Evolutionary conservation across 208 protist genomes (phyloP).

Genomic region (Acanthamoeba healyi): DNA sequence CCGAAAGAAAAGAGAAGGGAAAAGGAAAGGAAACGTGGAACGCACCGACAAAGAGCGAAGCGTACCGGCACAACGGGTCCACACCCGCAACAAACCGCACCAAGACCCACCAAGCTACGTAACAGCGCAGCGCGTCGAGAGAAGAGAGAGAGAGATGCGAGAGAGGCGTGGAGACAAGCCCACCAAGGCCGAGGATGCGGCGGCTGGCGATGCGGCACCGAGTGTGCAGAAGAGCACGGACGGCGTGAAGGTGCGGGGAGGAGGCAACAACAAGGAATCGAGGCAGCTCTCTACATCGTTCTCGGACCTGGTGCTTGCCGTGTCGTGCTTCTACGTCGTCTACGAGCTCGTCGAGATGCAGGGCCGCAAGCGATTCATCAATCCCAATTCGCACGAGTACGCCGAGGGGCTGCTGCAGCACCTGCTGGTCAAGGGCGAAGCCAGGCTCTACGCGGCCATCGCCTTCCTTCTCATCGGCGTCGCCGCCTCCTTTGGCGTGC

Average conservation of each 20-base stretch:
- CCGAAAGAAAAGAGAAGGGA: no score
- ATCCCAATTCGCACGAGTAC: not conserved
- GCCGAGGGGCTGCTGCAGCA: conserved; percentile 2
- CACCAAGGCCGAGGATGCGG: not conserved
- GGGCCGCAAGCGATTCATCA: conserved; percentile 34
- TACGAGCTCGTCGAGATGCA: conserved; percentile 44
- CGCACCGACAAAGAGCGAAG: no score
- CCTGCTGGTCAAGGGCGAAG: conserved; percentile 27
- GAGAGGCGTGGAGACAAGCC: conserved; percentile 13
- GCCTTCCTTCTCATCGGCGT: conserved; percentile 58
- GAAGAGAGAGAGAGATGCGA: not conserved
- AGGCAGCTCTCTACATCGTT: conserved; percentile 55
- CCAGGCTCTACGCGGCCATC: conserved; percentile 20
- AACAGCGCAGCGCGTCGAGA: not conserved
- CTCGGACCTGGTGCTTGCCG: conserved; percentile 46
- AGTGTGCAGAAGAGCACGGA: not conserved
- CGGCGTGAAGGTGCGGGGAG: not conserved
- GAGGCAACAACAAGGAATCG: conserved; percentile 16
- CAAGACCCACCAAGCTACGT: not conserved
- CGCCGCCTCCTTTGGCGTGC: conserved; percentile 54
- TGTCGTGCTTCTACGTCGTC: conserved; percentile 25
- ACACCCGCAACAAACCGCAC: no score
- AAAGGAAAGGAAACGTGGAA: no score
- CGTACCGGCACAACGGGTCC: no score
- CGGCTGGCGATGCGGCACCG: not conserved